phyloP scores from a whole-genome alignment of 495 filamentous ascomycete species.

The Hypomontagnella submonticulosa region DNA sequence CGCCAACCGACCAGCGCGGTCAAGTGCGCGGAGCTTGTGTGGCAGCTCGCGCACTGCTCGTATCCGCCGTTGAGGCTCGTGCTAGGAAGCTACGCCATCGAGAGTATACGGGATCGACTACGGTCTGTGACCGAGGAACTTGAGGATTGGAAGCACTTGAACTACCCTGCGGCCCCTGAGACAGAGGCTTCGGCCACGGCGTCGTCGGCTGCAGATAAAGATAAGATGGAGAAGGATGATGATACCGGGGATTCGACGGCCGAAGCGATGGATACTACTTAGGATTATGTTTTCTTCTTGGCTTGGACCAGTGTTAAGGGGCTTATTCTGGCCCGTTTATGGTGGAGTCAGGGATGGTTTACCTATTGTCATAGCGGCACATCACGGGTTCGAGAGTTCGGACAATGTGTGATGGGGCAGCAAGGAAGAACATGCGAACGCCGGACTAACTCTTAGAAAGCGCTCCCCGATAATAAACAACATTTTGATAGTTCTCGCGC shows the following conservation, averaged over 20 bases:
- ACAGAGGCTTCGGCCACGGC: slow-evolving; percentile 16
- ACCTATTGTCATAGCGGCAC: slow-evolving; percentile 9
- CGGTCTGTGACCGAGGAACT: slow-evolving; percentile 94
- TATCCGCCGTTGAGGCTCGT: slow-evolving; percentile 88
- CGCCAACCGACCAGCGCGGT: slow-evolving; percentile 91
- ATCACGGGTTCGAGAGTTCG: slow-evolving; percentile 9
- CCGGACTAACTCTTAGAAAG: too few relatives aligned
- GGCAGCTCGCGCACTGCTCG: slow-evolving; percentile 93
- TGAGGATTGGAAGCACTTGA: slow-evolving; percentile 89
- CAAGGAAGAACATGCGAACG: too few relatives aligned
- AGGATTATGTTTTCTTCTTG: not conserved
- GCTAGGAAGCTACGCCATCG: slow-evolving; percentile 91
- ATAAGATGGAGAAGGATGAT: slow-evolving; percentile 45
- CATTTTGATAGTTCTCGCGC: too few relatives aligned
- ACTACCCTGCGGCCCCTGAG: slow-evolving; percentile 61
- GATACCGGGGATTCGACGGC: slow-evolving; percentile 46
- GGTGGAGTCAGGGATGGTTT: slow-evolving; percentile 11
- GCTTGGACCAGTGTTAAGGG: too few relatives aligned
- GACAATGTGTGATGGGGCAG: not conserved
- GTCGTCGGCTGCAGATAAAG: slow-evolving; percentile 24
- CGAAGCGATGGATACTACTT: slow-evolving; percentile 36
- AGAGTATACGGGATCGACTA: slow-evolving; percentile 90
- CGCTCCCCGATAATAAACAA: too few relatives aligned
- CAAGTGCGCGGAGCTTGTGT: slow-evolving; percentile 94
- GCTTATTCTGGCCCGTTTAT: not conserved